These are phyloP conservation scores for Hygrophorus russula DNA, from an alignment of 768 basidiomycete species.

Conservation along the genomic window DNA sequence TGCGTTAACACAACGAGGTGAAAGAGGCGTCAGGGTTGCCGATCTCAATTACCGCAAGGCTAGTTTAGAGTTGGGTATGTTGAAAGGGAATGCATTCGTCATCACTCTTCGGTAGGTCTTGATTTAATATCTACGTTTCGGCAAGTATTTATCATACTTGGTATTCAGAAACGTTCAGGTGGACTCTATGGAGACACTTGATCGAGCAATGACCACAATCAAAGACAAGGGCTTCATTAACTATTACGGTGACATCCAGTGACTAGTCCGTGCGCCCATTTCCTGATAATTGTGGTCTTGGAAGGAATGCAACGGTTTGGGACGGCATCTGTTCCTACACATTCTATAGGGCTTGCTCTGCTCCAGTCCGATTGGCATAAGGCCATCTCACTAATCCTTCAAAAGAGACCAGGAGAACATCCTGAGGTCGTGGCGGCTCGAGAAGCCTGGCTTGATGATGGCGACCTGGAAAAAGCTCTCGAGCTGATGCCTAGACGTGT, in stretches of 20 bases:
- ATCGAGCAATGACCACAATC: conserved; percentile 65
- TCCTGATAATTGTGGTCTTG: not conserved
- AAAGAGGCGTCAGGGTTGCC: conserved; percentile 79
- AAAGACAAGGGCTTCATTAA: conserved; percentile 91
- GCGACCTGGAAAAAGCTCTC: conserved; percentile 71
- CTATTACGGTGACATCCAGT: conserved; percentile 68
- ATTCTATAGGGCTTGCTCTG: conserved; percentile 85
- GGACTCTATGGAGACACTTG: conserved; percentile 58
- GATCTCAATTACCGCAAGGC: conserved; percentile 81
- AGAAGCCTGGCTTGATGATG: conserved; percentile 80
- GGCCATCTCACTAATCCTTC: conserved; percentile 75
- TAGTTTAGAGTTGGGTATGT: conserved; percentile 84
- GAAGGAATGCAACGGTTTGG: conserved; percentile 98
- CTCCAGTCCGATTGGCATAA: conserved; percentile 85
- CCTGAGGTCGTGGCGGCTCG: conserved; percentile 81
- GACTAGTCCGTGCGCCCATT: not conserved
- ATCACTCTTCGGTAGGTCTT: conserved; percentile 77
- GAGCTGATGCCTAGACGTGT: conserved; percentile 82
- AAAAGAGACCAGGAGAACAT: conserved; percentile 81
- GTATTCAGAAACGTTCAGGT: conserved; percentile 72
- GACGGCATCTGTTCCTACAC: conserved; percentile 91
- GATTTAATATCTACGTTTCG: not conserved
- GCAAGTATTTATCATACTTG: not conserved
- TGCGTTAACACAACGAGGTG: conserved; percentile 62
- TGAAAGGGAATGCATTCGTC: conserved; percentile 92